Evolutionary conservation across 768 basidiomycete species (phyloP), one percentile per base, ranked within the genome.

Genomic region (Pisolithus orientalis): DNA sequence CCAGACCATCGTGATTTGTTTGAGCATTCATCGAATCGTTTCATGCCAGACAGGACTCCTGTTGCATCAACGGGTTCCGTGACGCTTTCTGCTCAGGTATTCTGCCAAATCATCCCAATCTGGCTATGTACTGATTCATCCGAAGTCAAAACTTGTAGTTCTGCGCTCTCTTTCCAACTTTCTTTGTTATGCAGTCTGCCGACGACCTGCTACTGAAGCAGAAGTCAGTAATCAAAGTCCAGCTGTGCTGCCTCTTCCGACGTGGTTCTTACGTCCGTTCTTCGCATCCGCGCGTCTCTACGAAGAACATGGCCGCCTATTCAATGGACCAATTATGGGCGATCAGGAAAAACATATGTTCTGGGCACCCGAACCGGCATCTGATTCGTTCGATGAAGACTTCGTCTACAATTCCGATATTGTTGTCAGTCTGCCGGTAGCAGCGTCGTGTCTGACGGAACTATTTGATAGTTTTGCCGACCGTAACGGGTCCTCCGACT

Each of bases 131-230:
- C 49, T 60, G 47, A 51, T 27, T 45, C 45, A 14, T 52, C 53
- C 45, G 29, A 44, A 90, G 89, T 90, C 91, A 11, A 91, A 85
- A 69, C 77, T 88, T 49, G 75, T 84, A n/a, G 80, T 92, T 9
- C 68, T 92, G 53, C 77, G 73, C 51, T 92, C 91, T 2, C 70
- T 94, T 38, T 75, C 83, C 13, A 75, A 73, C 2, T 93, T 93
- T 64, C 74, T 94, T 21, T 70, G 69, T 13, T 61, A 66, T 52
- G 83, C 81, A 6, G 59, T 77, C 57, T 57, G 66, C 49, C 56
- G 53, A n/a, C 50, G 34, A 52, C 53, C 54, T 53, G 21, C 57
- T 59, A 29, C 51, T 43, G 37, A 53, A 48, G 49, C 53, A 58
- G 63, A 53, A 46, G 55, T 39, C 39, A 27, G 29, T 51, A 56